Evolutionary conservation across 2,329 filamentous ascomycete genomes (phyloP).

Genomic region (Fusarium equiseti): DNA sequence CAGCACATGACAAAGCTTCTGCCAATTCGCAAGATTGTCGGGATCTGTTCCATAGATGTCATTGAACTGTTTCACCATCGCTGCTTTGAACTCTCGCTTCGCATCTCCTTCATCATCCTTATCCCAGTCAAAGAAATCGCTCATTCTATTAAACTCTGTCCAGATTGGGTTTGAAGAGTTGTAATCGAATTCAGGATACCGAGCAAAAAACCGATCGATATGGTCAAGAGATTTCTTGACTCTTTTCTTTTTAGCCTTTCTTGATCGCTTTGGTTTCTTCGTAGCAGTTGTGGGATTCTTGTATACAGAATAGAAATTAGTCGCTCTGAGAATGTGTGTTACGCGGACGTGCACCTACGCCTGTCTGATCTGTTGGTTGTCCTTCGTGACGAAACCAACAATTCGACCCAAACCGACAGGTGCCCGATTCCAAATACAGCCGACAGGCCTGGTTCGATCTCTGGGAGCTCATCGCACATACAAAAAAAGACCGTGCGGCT

Average conservation of each 20-base stretch:
- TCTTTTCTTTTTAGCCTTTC: neutral
- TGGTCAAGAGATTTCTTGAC: neutral
- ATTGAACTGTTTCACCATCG: neutral
- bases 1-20: neutral
- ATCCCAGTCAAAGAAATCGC: neutral
- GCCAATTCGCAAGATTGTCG: neutral
- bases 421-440: neutral
- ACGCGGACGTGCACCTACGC: neutral
- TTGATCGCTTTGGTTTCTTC: neutral
- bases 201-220: neutral
- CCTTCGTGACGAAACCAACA: neutral
- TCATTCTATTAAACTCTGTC: neutral
- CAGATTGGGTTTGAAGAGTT: neutral
- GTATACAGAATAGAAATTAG: neutral
- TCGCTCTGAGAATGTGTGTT: neutral
- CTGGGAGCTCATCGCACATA: accelerated
- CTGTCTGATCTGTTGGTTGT: neutral
- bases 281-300: neutral
- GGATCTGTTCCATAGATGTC: neutral
- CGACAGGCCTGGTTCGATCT: neutral
- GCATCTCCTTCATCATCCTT: accelerated
- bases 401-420: neutral
- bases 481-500: accelerated
- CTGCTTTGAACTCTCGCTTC: neutral
- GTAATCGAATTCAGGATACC: neutral